These are phyloP conservation scores for Hypholoma sublateritium DNA, from an alignment of 768 basidiomycete species.

Conservation along the genomic window DNA sequence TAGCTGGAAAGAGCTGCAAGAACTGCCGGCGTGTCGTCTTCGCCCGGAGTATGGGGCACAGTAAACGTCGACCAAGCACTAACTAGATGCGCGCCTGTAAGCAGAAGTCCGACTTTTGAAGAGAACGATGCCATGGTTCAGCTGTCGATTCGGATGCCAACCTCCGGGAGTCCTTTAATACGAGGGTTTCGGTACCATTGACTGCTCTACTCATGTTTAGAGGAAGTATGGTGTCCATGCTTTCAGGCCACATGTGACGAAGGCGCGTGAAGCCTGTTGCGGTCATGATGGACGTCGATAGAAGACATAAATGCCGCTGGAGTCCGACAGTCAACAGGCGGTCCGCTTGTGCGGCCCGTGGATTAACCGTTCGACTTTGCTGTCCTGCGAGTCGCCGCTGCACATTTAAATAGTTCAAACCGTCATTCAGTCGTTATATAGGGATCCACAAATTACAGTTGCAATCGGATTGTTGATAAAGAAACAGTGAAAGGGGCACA, in stretches of 20 bases:
- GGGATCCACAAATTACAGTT: too few relatives aligned
- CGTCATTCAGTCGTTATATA: not conserved
- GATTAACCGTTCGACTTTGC: too few relatives aligned
- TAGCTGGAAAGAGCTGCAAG: slow-evolving; percentile 41
- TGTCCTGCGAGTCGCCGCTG: too few relatives aligned
- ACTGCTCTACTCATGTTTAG: not conserved
- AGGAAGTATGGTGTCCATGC: not conserved
- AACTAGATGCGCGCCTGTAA: slow-evolving; percentile 22
- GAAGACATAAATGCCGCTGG: not conserved
- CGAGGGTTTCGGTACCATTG: not conserved
- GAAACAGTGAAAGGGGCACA: too few relatives aligned
- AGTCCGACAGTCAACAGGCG: not conserved
- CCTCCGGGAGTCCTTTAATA: too few relatives aligned
- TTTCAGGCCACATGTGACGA: slow-evolving; percentile 1
- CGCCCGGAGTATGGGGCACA: slow-evolving; percentile 46
- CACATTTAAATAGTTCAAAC: too few relatives aligned
- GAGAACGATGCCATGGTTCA: not conserved
- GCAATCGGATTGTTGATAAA: too few relatives aligned
- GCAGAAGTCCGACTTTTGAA: slow-evolving; percentile 13
- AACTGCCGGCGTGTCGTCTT: slow-evolving; percentile 54
- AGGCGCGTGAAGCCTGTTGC: slow-evolving; percentile 2
- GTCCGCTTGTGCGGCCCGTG: not conserved
- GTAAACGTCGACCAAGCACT: slow-evolving; percentile 48
- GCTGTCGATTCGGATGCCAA: too few relatives aligned
- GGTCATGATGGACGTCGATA: slow-evolving; percentile 1